phyloP scores from a whole-genome alignment of 169 alveolate species.

The Cryptosporidium canis region DNA sequence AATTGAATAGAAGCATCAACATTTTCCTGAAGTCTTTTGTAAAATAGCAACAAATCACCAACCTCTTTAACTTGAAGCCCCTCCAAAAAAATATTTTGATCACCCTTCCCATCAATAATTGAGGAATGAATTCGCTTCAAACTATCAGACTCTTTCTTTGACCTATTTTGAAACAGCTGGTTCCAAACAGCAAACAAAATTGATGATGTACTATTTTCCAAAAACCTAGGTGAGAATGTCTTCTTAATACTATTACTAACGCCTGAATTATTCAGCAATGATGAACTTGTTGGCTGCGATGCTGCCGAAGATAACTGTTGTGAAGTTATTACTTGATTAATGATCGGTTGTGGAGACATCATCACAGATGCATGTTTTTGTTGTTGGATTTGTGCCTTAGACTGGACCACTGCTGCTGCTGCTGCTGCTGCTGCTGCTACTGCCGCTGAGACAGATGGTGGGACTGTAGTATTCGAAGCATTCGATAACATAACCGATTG shows the following conservation, averaged over 20 bases:
- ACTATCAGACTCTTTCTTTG: neutral
- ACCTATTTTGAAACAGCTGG: conserved; percentile 4
- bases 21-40: conserved; percentile 39
- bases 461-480: neutral
- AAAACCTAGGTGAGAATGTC: conserved; percentile 70
- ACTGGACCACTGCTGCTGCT: conserved; percentile 56
- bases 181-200: conserved; percentile 55
- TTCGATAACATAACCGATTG: neutral
- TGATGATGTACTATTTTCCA: conserved; percentile 44
- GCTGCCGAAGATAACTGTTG: neutral
- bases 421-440: conserved; percentile 69
- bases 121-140: conserved; percentile 7
- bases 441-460: conserved; percentile 35
- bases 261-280: neutral
- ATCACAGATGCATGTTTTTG: conserved; percentile 6
- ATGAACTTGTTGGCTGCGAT: neutral
- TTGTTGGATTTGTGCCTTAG: conserved; percentile 40
- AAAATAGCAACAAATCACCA: conserved; percentile 18
- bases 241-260: conserved; percentile 2
- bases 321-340: neutral
- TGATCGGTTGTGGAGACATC: neutral
- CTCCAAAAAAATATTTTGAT: conserved; percentile 52
- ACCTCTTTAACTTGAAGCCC: conserved; percentile 56
- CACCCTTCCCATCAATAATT: conserved; percentile 46
- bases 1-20: conserved; percentile 58